Percentiles rank a stretch among this genome's conserved stretches.
phyloP scores from a whole-genome alignment of 805 yeast species.

The Candida michaelii region DNA sequence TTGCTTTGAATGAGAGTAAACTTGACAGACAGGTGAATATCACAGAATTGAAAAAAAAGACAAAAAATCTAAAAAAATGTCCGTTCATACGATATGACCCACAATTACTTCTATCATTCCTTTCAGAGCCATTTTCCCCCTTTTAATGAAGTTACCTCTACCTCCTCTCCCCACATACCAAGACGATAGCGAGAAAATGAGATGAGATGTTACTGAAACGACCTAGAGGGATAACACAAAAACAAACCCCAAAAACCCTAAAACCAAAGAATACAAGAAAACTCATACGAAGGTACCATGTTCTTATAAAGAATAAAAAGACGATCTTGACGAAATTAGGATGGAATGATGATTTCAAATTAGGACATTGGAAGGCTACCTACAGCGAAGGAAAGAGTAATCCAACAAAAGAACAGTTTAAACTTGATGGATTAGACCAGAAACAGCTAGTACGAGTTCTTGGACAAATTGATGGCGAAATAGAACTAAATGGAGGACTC shows the following conservation, averaged over 20 bases:
- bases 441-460: conserved; percentile 29
- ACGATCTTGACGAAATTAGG: conserved; percentile 35
- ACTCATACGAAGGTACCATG: conserved; percentile 76
- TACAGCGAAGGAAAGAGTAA: conserved; percentile 10
- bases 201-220: conserved; percentile 27
- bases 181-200: background rate
- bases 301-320: conserved; percentile 57
- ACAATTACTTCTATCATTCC: no score
- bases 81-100: no score
- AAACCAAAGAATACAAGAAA: conserved; percentile 74
- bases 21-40: no score
- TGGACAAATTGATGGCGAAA: conserved; percentile 61
- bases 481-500: conserved; percentile 70
- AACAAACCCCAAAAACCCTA: conserved; percentile 41
- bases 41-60: no score
- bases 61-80: no score
- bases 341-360: conserved; percentile 15
- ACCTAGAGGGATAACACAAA: conserved; percentile 33
- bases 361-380: background rate
- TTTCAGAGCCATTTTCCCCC: no score
- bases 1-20: no score
- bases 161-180: no score
- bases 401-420: conserved; percentile 2
- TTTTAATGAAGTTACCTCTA: no score
- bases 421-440: conserved; percentile 11